Percentiles rank a stretch among this genome's conserved stretches.
These are phyloP conservation scores for Acanthamoeba triangularis DNA, from an alignment of 208 protist genomes.

Conservation along the genomic window DNA sequence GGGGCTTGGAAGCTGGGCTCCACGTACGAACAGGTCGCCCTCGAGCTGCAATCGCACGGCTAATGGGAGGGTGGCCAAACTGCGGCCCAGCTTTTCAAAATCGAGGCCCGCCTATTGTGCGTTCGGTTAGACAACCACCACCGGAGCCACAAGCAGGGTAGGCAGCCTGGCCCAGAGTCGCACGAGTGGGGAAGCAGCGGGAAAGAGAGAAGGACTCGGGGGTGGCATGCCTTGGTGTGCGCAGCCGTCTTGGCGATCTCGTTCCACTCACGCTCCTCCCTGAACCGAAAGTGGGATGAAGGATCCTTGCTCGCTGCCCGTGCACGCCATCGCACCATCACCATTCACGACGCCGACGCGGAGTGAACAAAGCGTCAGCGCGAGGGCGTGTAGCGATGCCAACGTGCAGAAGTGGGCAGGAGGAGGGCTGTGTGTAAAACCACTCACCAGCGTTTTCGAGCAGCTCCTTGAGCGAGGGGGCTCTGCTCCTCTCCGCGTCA, in stretches of 20 bases:
- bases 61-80: neutral
- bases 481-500: neutral
- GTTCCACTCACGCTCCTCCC: neutral
- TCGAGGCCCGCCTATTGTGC: neutral
- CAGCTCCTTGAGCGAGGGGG: neutral
- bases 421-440: neutral
- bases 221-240: no score
- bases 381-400: no score
- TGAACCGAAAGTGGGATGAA: neutral
- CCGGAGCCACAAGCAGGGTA: no score
- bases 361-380: neutral
- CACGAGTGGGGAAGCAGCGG: no score
- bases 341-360: no score
- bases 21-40: neutral
- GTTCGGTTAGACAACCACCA: neutral
- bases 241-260: neutral
- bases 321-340: no score
- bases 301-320: neutral
- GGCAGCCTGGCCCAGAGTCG: no score
- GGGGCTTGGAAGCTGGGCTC: neutral
- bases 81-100: neutral
- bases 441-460: neutral
- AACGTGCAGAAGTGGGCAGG: neutral
- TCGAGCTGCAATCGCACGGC: neutral
- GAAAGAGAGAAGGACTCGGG: no score